These are phyloP conservation scores for Alternaria gansuensis DNA, from an alignment of 2,329 filamentous ascomycete genomes.

Conservation along the genomic window DNA sequence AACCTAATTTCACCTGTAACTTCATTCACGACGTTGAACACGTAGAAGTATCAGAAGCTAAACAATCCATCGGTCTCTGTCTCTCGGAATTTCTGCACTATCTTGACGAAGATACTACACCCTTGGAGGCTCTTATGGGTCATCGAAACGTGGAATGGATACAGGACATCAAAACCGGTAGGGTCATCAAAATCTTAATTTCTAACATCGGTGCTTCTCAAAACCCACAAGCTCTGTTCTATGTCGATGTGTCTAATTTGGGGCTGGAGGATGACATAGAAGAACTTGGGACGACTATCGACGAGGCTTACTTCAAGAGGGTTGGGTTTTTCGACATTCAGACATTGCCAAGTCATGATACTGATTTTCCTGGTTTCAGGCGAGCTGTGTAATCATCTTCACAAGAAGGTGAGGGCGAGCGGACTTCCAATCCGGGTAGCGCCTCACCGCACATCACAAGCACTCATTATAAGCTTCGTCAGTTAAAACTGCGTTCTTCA, in stretches of 20 bases:
- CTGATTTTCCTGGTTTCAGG: too few relatives aligned
- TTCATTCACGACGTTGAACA: neutral
- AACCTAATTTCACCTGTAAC: neutral
- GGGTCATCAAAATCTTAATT: neutral
- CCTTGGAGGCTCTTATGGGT: neutral
- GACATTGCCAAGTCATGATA: too few relatives aligned
- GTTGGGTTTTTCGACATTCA: too few relatives aligned
- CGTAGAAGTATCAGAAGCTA: too few relatives aligned
- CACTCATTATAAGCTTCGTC: too few relatives aligned
- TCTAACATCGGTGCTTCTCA: accelerated
- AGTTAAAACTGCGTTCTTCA: too few relatives aligned
- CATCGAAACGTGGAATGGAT: neutral
- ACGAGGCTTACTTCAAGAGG: too few relatives aligned
- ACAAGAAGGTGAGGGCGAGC: too few relatives aligned
- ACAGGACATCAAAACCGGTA: neutral
- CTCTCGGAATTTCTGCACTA: neutral
- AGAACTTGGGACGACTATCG: neutral
- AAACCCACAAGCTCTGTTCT: neutral
- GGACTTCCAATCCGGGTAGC: too few relatives aligned
- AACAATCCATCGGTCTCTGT: too few relatives aligned
- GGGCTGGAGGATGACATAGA: neutral
- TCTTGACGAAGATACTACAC: neutral
- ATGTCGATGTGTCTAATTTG: neutral
- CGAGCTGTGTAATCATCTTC: too few relatives aligned
- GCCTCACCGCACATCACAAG: too few relatives aligned